Conservation (phyloP, 192 early-diverging fungal species). For the Chytriomyces hyalinus region DNA sequence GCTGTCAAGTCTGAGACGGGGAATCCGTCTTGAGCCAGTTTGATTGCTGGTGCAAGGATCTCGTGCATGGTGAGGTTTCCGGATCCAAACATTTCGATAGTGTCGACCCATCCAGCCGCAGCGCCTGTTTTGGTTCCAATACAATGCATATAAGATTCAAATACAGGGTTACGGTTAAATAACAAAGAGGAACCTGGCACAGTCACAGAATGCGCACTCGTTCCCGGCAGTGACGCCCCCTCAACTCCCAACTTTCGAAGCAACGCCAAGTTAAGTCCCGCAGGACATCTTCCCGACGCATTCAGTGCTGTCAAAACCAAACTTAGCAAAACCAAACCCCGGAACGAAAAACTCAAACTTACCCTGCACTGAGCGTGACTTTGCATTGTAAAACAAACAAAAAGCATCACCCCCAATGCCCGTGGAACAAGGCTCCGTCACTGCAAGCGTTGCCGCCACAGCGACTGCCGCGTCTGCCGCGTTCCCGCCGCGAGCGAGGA, state of each 20-base stretch:
- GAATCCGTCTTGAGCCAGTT: slow-evolving; percentile 72
- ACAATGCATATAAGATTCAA: too few relatives aligned
- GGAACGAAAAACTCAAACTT: too few relatives aligned
- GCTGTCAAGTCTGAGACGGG: neutral
- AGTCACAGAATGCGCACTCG: slow-evolving; percentile 44
- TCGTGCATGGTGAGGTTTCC: slow-evolving; percentile 59
- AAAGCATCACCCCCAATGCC: slow-evolving; percentile 84
- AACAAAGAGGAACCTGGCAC: slow-evolving; percentile 55
- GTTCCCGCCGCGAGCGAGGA: slow-evolving; percentile 73
- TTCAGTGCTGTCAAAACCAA: slow-evolving; percentile 27
- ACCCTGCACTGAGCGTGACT: slow-evolving; percentile 54
- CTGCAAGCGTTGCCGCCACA: slow-evolving; percentile 70
- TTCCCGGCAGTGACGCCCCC: slow-evolving; percentile 45
- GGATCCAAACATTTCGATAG: slow-evolving; percentile 67
- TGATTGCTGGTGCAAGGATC: slow-evolving; percentile 71
- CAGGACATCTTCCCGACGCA: slow-evolving; percentile 58
- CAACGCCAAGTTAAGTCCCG: slow-evolving; percentile 58
- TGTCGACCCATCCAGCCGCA: slow-evolving; percentile 75
- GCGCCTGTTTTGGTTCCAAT: slow-evolving; percentile 36
- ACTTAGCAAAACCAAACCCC: too few relatives aligned
- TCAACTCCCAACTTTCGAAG: slow-evolving; percentile 45
- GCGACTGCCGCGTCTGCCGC: slow-evolving; percentile 70
- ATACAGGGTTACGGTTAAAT: too few relatives aligned
- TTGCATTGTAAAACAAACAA: slow-evolving; percentile 76
- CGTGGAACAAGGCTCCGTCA: slow-evolving; percentile 72